Evolutionary conservation across 768 basidiomycete species (phyloP), one percentile per base, ranked within the genome.

Genomic region (Mycena indigotica): DNA sequence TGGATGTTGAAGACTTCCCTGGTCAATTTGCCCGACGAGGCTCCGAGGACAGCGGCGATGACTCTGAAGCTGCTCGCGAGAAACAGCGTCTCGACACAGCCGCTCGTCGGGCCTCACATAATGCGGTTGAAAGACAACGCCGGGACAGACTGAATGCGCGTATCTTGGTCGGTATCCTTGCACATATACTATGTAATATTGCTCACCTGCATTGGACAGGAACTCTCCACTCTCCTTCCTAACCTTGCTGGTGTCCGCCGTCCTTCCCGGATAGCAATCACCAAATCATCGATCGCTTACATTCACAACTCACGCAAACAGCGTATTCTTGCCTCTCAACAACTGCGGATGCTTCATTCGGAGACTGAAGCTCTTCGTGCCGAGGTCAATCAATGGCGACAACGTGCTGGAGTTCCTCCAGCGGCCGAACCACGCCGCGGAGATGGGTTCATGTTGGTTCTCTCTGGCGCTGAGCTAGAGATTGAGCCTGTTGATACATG

Each of bases 251-350:
- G 83, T 62, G 82, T 86, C 65, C 84, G 87, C 65, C 79, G 89
- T 24, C 89, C 89, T 0, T 87, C 85, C 67, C 91, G 91, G 74
- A 84, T 84, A 24, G 86, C 87, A 50, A 89, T 91, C 67, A 88
- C 91, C 66, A 88, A 88, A 69, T 87, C 85, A 49, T 87, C 86
- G 40, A 89, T 89, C 68, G 79, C 85, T 1, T 82, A 84, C 66
- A 78, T 87, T 41, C 81, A 82, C 62, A 72, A 79, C 40, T 80
- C 84, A 50, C 81, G 85, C 61, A 77, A 85, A 45, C 84, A 87
- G 61, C 84, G 86, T 48, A 75, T 83, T 19, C 74, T 87, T 52
- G 86, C 86, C 21, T 78, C 79, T 28, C 78, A 60, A 35, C 55
- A 60, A 29, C 55, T 60, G 1, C 55, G 53, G 3, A 50, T 39